Conservation (phyloP, 2,329 filamentous ascomycete genomes). For the Trichoderma hamatum region DNA sequence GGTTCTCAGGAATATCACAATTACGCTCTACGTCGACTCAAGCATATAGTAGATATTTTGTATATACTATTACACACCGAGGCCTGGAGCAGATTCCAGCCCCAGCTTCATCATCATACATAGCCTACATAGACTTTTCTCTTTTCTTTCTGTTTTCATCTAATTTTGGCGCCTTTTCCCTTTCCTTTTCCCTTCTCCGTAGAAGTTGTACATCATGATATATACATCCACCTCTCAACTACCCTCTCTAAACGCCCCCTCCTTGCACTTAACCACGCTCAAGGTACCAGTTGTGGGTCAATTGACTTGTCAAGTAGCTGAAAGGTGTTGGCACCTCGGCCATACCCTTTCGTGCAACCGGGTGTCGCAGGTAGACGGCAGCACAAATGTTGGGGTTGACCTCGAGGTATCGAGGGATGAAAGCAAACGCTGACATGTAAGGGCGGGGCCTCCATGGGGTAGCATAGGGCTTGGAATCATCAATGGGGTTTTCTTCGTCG, state of each 20-base stretch:
- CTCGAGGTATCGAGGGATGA: slow-evolving; percentile 93
- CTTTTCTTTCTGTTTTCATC: background rate
- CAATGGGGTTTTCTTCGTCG: slow-evolving; percentile 74
- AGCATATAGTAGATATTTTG: slow-evolving; percentile 13
- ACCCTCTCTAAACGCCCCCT: background rate
- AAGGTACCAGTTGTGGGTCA: slow-evolving; percentile 95
- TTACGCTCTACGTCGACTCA: background rate
- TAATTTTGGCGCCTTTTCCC: background rate
- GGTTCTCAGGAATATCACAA: background rate
- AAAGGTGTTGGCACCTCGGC: slow-evolving; percentile 89
- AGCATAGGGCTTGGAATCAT: slow-evolving; percentile 78
- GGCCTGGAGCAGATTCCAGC: background rate
- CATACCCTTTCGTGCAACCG: slow-evolving; percentile 79
- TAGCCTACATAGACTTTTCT: slow-evolving; percentile 15
- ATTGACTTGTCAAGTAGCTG: slow-evolving; percentile 66
- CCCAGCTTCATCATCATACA: slow-evolving; percentile 24
- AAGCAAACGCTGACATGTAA: slow-evolving; percentile 90
- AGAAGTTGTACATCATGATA: slow-evolving; percentile 9
- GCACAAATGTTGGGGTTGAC: slow-evolving; percentile 97
- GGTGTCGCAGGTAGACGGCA: slow-evolving; percentile 92
- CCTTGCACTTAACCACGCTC: slow-evolving; percentile 64
- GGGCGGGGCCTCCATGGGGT: slow-evolving; percentile 88
- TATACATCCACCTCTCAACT: background rate
- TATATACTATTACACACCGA: slow-evolving; percentile 26
- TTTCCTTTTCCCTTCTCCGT: background rate